Conservation (phyloP, 202 grass and related monocot species). For the Schoenoplectus triqueter region DNA sequence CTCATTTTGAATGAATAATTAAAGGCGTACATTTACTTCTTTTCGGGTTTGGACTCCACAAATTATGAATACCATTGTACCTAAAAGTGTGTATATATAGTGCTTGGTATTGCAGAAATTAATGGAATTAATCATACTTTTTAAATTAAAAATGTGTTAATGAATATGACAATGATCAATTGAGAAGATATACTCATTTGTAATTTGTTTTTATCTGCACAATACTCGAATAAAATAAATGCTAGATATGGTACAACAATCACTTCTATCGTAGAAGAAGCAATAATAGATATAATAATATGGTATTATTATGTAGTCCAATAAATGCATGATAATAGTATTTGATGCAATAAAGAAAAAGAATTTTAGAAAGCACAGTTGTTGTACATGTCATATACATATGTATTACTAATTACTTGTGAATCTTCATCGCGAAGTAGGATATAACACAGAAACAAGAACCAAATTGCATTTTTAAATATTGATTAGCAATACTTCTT, state of each 20-base stretch:
- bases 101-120: no score
- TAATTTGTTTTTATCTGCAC: neutral
- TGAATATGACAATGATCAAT: neutral
- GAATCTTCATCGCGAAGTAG: no score
- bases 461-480: neutral
- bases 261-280: neutral
- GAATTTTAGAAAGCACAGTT: neutral
- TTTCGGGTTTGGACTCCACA: neutral
- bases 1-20: neutral
- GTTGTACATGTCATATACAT: neutral
- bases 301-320: neutral
- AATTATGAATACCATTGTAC: neutral
- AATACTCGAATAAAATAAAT: constrained; percentile 1
- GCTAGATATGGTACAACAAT: neutral
- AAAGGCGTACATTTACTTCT: neutral
- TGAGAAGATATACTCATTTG: constrained; percentile 19
- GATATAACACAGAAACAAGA: neutral
- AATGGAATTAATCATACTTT: neutral
- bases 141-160: neutral
- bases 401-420: no score
- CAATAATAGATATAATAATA: neutral
- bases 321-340: neutral
- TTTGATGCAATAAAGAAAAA: neutral
- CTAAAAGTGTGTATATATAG: neutral
- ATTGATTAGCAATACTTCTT: neutral